Percentiles rank a stretch among this genome's conserved stretches.
Evolutionary conservation across 2,329 filamentous ascomycete species (phyloP).

Genomic region (Ophiostoma perfectum): DNA sequence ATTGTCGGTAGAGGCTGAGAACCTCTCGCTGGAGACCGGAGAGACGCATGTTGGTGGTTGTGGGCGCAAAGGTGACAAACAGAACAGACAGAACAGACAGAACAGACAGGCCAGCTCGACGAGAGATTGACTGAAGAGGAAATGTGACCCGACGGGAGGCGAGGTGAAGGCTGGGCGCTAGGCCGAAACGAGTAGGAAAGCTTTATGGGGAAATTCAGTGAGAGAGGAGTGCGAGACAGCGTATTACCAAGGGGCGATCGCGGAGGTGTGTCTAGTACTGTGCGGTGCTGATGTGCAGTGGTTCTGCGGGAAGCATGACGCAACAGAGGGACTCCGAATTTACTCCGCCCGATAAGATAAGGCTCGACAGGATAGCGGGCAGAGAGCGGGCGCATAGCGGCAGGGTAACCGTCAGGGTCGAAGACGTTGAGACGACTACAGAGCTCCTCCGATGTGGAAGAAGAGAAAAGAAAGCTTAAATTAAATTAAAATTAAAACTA

Average conservation of each 20-base stretch:
- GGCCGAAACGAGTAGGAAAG: slow-evolving; percentile 12
- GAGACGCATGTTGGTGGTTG: slow-evolving; percentile 42
- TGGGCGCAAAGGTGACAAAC: neutral
- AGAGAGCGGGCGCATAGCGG: neutral
- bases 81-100: neutral
- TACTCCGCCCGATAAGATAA: slow-evolving; percentile 16
- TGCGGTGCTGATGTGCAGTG: neutral
- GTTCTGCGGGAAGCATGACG: neutral
- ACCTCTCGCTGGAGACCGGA: slow-evolving; percentile 92
- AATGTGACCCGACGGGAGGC: slow-evolving; percentile 1
- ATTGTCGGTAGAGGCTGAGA: slow-evolving; percentile 76
- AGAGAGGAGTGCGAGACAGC: neutral
- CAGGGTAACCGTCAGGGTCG: neutral
- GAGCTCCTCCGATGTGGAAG: neutral
- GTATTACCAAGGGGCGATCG: slow-evolving; percentile 3
- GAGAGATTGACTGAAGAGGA: slow-evolving; percentile 4
- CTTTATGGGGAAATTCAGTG: neutral
- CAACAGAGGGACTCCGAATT: slow-evolving; percentile 14
- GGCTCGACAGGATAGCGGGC: neutral
- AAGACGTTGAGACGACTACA: neutral
- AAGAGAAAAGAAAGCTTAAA: neutral
- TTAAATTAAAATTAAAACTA: neutral
- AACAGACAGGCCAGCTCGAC: neutral
- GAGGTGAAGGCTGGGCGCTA: neutral
- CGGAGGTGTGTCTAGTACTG: neutral